phyloP scores from a whole-genome alignment of 345 rosid species.

The Salix arbutifolia region DNA sequence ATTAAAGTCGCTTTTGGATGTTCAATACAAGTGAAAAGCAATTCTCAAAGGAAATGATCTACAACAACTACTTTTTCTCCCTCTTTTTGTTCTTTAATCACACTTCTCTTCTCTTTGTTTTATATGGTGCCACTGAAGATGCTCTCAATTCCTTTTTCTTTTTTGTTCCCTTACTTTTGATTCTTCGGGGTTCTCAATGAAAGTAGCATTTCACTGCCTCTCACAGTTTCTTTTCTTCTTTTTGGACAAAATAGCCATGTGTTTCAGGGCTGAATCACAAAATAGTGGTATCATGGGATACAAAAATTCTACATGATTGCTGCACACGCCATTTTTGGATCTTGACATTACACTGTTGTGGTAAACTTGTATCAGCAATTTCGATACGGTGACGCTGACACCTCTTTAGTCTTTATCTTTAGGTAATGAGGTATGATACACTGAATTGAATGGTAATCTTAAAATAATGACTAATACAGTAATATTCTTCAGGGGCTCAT shows the following conservation, averaged over 20 bases:
- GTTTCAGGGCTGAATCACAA: slow-evolving; percentile 5
- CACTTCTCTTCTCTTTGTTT: not conserved
- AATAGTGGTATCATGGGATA: not conserved
- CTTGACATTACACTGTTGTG: not conserved
- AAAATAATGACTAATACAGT: not conserved
- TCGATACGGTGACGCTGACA: not conserved
- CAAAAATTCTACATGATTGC: not conserved
- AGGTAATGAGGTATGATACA: not conserved
- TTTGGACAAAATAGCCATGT: slow-evolving; percentile 8
- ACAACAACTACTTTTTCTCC: not conserved
- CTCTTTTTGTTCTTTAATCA: not conserved
- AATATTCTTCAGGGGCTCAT: not conserved
- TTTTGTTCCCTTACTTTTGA: not conserved
- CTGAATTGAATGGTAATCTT: not conserved
- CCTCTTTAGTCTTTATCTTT: not conserved
- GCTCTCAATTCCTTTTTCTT: not conserved
- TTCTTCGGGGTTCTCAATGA: slow-evolving; percentile 2
- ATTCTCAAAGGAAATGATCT: not conserved
- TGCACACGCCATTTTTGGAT: not conserved
- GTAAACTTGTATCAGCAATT: not conserved
- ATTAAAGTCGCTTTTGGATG: not conserved
- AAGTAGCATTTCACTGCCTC: slow-evolving; percentile 7
- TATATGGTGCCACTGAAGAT: not conserved
- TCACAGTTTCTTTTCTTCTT: slow-evolving; percentile 9
- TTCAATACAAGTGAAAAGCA: not conserved